A percentile compares a stretch with the other conserved stretches of the same genome.
Conservation (phyloP, 805 yeast species). For the Kurtzmaniella cleridarum region DNA sequence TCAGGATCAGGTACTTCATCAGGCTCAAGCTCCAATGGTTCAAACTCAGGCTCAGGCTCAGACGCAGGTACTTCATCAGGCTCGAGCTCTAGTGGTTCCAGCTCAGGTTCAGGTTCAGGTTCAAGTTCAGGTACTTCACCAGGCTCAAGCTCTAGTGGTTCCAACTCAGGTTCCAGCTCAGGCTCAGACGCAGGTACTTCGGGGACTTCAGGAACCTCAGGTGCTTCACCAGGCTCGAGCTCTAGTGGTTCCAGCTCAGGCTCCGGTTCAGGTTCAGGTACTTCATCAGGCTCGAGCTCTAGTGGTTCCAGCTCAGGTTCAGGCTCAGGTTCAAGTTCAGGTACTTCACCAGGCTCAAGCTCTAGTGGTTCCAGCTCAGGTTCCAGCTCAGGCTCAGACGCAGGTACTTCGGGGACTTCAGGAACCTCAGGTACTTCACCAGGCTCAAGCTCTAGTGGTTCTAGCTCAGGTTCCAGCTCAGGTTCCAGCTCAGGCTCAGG, state of each 20-base stretch:
- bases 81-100: background rate
- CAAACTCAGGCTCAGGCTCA: background rate
- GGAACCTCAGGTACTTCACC: too few relatives aligned
- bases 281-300: too few relatives aligned
- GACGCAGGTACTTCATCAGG: too few relatives aligned
- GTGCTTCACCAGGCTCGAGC: background rate
- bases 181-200: background rate
- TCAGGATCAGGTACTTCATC: background rate
- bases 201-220: background rate
- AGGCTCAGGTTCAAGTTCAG: background rate
- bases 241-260: background rate
- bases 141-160: background rate
- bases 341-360: too few relatives aligned
- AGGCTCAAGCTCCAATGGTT: background rate
- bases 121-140: background rate
- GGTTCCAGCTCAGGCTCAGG: too few relatives aligned
- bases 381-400: too few relatives aligned
- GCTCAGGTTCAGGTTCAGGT: constrained; percentile 1
- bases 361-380: too few relatives aligned
- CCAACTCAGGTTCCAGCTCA: background rate
- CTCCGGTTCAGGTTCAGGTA: background rate
- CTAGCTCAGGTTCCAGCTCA: too few relatives aligned
- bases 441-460: too few relatives aligned
- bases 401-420: too few relatives aligned
- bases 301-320: too few relatives aligned